Conservation (phyloP, 495 filamentous ascomycete genomes). For the Penicillium steckii region DNA sequence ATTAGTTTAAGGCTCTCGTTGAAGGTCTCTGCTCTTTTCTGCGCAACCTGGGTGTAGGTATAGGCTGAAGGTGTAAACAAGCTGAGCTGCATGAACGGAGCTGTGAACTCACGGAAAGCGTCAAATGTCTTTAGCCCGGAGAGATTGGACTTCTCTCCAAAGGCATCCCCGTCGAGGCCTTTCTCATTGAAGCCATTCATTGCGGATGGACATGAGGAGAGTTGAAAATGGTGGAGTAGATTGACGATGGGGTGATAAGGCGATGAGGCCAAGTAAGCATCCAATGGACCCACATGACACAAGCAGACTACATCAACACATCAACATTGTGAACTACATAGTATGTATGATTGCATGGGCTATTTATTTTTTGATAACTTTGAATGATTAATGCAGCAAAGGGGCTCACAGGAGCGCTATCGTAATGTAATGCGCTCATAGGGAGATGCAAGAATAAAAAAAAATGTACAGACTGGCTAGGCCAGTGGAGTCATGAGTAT, state of each 20-base stretch:
- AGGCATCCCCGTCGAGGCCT: constrained; percentile 72
- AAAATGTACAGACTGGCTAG: constrained; percentile 27
- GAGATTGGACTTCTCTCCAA: constrained; percentile 66
- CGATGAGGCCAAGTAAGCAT: constrained; percentile 43
- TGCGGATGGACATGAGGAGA: constrained; percentile 23
- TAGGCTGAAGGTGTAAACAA: no score
- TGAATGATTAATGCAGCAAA: neutral
- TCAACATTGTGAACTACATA: no score
- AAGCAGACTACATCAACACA: constrained; percentile 1
- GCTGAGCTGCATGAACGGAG: neutral
- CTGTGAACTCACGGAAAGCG: constrained; percentile 89
- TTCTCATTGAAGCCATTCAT: constrained; percentile 75
- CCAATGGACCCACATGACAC: constrained; percentile 7
- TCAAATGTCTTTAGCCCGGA: constrained; percentile 80
- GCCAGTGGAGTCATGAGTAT: constrained; percentile 21
- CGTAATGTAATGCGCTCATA: constrained; percentile 16
- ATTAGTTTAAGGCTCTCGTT: no score
- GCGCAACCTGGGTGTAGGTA: no score
- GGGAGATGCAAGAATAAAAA: constrained; percentile 30
- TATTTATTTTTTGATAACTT: neutral
- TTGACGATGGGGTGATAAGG: constrained; percentile 18
- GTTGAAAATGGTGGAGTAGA: constrained; percentile 17
- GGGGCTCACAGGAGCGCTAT: constrained; percentile 19
- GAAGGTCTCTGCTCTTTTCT: no score
- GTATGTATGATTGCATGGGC: no score